phyloP scores from a whole-genome alignment of 2,329 filamentous ascomycete genomes.

The Neopestalotiopsis clavispora region DNA sequence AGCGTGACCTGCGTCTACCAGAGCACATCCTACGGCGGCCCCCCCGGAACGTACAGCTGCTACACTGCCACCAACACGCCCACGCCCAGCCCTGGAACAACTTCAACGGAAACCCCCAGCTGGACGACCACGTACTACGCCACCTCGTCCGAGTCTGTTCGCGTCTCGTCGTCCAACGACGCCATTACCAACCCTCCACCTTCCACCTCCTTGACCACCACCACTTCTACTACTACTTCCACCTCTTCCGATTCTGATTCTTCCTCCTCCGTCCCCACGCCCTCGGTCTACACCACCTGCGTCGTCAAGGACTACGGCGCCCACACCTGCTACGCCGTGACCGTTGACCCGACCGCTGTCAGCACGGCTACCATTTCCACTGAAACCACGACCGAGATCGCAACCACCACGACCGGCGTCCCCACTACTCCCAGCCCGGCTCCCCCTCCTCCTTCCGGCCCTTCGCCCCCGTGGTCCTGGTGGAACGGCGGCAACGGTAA shows the following conservation, averaged over 20 bases:
- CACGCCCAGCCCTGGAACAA: not conserved
- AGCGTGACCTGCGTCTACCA: conserved; percentile 1
- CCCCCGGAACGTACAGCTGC: not conserved
- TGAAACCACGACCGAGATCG: not conserved
- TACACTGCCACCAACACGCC: not conserved
- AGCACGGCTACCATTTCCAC: not conserved
- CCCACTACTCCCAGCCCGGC: not conserved
- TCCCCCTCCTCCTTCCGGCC: too few species aligned
- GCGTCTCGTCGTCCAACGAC: not conserved
- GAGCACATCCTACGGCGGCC: not conserved
- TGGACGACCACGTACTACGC: not conserved
- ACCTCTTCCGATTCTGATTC: not conserved
- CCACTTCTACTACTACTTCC: not conserved
- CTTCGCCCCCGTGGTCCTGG: not conserved
- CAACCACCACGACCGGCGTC: not conserved
- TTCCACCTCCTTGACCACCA: not conserved
- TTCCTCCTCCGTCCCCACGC: not conserved
- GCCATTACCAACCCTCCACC: conserved; percentile 5
- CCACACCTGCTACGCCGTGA: conserved; percentile 13
- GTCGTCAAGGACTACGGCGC: conserved; percentile 16
- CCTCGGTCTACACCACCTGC: not conserved
- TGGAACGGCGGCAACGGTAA: not conserved
- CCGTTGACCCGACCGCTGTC: not conserved
- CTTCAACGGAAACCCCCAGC: not conserved
- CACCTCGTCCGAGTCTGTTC: not conserved